A percentile compares a stretch with the other conserved stretches of the same genome.
These are phyloP conservation scores for Salmacisia buchloeana DNA, from an alignment of 1,284 basidiomycete species.

Conservation along the genomic window DNA sequence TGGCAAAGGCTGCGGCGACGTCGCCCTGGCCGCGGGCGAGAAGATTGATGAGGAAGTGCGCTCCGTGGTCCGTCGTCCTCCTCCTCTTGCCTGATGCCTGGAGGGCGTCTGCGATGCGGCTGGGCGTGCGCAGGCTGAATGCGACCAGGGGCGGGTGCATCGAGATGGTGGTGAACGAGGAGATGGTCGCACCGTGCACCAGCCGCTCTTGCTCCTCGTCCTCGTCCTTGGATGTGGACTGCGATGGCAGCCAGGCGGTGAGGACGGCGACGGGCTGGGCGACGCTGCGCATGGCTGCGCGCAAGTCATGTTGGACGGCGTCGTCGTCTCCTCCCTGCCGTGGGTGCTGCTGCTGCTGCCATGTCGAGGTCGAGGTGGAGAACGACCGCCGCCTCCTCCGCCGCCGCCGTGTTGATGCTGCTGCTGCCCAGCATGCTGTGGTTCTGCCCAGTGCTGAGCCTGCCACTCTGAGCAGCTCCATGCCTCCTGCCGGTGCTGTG, in stretches of 20 bases:
- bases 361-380: neutral
- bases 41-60: slow-evolving; percentile 23
- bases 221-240: neutral
- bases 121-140: slow-evolving; percentile 20
- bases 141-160: slow-evolving; percentile 20
- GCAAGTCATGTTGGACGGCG: neutral
- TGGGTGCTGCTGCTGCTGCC: neutral
- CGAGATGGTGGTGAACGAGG: slow-evolving; percentile 21
- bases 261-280: slow-evolving; percentile 24
- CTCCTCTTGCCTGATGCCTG: neutral
- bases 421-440: neutral
- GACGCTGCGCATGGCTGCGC: slow-evolving; percentile 13
- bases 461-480: neutral
- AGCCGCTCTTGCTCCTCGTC: neutral
- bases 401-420: too few relatives aligned
- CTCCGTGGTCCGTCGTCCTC: neutral
- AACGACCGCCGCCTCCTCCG: neutral
- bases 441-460: neutral
- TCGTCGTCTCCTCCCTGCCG: neutral
- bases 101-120: slow-evolving; percentile 20
- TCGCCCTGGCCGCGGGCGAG: slow-evolving; percentile 14
- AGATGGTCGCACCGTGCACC: slow-evolving; percentile 20
- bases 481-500: neutral
- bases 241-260: slow-evolving; percentile 15
- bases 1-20: slow-evolving; percentile 16